Percentiles rank a stretch among this genome's conserved stretches.
phyloP scores from a whole-genome alignment of 2,329 filamentous ascomycete species.

The Pseudogymnoascus verrucosus region DNA sequence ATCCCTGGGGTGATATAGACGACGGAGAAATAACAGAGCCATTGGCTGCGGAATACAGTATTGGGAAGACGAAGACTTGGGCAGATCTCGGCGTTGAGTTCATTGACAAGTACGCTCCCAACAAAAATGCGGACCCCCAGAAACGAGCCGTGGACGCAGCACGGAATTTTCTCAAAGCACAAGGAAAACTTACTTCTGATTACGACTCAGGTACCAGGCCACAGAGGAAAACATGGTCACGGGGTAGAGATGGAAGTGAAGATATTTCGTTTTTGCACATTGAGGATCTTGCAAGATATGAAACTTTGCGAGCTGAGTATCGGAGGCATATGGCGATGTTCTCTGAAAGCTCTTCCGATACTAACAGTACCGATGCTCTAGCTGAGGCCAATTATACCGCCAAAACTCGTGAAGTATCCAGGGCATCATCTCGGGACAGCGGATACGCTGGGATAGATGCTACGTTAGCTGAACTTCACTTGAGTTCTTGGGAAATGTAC shows the following conservation, averaged over 20 bases:
- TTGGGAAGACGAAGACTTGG: background rate
- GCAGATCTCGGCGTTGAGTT: background rate
- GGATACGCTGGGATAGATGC: background rate
- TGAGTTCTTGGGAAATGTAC: background rate
- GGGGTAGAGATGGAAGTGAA: background rate
- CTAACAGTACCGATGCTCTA: background rate
- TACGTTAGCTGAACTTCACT: background rate
- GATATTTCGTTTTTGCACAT: background rate
- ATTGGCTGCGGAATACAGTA: background rate
- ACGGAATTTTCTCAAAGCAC: constrained; percentile 10
- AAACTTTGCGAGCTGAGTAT: constrained; percentile 2
- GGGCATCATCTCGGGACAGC: background rate
- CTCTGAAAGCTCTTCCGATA: background rate
- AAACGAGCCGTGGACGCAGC: constrained; percentile 6
- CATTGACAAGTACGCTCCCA: background rate
- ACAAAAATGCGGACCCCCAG: background rate
- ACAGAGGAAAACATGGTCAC: background rate
- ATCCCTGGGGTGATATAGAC: background rate
- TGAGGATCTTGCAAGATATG: constrained; percentile 2
- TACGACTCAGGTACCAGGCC: background rate
- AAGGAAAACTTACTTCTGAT: constrained; percentile 12
- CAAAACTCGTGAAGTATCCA: background rate
- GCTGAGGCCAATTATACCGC: background rate
- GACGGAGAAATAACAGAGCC: background rate
- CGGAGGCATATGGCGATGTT: background rate